Conservation (phyloP, 352 stramenopile genomes). For the Pythium graminicola region DNA sequence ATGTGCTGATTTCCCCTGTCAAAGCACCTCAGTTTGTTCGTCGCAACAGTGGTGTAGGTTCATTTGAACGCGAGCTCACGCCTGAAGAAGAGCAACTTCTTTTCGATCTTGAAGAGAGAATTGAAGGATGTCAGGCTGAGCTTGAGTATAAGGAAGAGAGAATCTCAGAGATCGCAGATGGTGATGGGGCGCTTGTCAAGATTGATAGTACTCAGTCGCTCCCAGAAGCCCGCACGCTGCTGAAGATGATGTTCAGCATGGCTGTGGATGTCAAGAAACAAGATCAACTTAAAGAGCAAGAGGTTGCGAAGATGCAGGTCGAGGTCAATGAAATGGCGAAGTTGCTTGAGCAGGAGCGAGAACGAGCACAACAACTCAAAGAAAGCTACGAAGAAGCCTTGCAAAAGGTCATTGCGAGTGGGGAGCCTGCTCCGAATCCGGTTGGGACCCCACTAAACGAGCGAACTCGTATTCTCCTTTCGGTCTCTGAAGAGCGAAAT, state of each 20-base stretch:
- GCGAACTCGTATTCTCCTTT: slow-evolving; percentile 56
- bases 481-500: slow-evolving; percentile 72
- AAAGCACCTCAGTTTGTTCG: slow-evolving; percentile 38
- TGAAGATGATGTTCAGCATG: slow-evolving; percentile 85
- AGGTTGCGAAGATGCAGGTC: slow-evolving; percentile 68
- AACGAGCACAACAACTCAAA: slow-evolving; percentile 72
- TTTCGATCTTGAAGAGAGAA: slow-evolving; percentile 79
- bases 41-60: slow-evolving; percentile 33
- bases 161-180: slow-evolving; percentile 74
- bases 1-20: slow-evolving; percentile 72
- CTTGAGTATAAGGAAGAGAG: slow-evolving; percentile 88
- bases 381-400: slow-evolving; percentile 79
- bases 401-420: slow-evolving; percentile 56
- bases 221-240: slow-evolving; percentile 64
- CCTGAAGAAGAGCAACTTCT: slow-evolving; percentile 76
- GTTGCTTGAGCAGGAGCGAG: slow-evolving; percentile 62
- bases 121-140: slow-evolving; percentile 79
- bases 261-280: slow-evolving; percentile 85
- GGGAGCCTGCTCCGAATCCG: slow-evolving; percentile 19
- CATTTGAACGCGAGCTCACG: slow-evolving; percentile 48
- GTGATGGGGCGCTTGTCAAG: slow-evolving; percentile 49
- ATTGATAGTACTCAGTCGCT: slow-evolving; percentile 81
- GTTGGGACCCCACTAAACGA: slow-evolving; percentile 44
- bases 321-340: slow-evolving; percentile 55
- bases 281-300: slow-evolving; percentile 73